Evolutionary conservation across 108 stramenopile species (phyloP), one percentile per base, ranked within the genome.

Genomic region (Conticribra weissflogii): DNA sequence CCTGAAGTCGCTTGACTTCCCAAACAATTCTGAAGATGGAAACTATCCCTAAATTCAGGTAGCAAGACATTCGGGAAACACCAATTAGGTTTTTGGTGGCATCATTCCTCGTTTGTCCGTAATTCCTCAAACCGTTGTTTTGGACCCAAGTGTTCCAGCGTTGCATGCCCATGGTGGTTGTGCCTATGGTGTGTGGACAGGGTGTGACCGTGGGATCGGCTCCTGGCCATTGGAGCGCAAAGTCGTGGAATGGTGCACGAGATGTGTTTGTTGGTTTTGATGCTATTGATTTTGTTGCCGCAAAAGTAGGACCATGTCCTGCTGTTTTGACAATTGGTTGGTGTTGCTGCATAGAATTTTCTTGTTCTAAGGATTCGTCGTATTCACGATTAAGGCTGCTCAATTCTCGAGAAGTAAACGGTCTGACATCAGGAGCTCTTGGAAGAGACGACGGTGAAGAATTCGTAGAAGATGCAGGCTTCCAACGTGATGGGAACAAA

Each of bases 41-140:
- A 2, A 89, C 74, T 31, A 87, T 70, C 0, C 91, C 91, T 21
- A 85, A 50, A 58, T 92, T 89, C 21, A 92, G 67, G 54, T 88
- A 88, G 55, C 81, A 83, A 9, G 75, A 78, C 69, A 90, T 85
- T n/a, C 91, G 70, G 17, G 78, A 85, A 25, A 84, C 85, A 2
- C 79, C 76, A 66, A 88, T 81, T 15, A 84, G 76, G 28, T 61
- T 36, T 17, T 59, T 55, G 5, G 45, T 44, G 21, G 83, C 63
- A 65, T 79, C 48, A 57, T 88, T 88, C 14, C 88, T 59, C 48
- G 36, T 59, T 62, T 76, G 81, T 27, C 73, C 87, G 55, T 91
- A 91, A 17, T 65, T 4, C 2, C 54, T 22, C 3, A 91, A 68
- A 9, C 82, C 82, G 32, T 59, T 32, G 15, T 57, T 54, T 29